Percentiles rank a stretch among this genome's conserved stretches.
These are phyloP conservation scores for Clonostachys chloroleuca DNA, from an alignment of 2,329 filamentous ascomycete genomes.

Conservation along the genomic window DNA sequence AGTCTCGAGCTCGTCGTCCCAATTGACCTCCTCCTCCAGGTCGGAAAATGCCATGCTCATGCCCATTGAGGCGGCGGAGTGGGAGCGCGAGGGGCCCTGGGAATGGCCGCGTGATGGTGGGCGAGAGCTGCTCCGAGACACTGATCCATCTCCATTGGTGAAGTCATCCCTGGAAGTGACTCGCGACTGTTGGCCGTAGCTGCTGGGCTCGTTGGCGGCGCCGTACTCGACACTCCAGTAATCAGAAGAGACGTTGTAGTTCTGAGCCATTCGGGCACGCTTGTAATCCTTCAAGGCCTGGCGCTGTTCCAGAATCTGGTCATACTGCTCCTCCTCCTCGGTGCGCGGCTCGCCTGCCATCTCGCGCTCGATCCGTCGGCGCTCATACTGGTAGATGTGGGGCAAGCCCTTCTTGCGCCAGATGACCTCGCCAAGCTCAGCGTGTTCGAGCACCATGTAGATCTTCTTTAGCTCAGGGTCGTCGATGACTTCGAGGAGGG, in stretches of 20 bases:
- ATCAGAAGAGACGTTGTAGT: constrained; percentile 50
- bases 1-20: constrained; percentile 51
- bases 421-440: constrained; percentile 87
- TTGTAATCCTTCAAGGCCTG: constrained; percentile 53
- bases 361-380: constrained; percentile 72
- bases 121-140: constrained; percentile 31
- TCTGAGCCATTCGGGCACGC: constrained; percentile 46
- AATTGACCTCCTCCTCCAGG: constrained; percentile 23
- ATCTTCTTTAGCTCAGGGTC: constrained; percentile 96
- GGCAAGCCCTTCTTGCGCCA: constrained; percentile 88
- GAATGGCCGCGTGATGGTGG: constrained; percentile 31
- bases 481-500: constrained; percentile 93
- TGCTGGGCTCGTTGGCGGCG: constrained; percentile 48
- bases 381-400: constrained; percentile 80
- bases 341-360: constrained; percentile 54
- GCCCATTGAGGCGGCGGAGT: constrained; percentile 34
- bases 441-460: constrained; percentile 94
- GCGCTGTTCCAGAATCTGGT: constrained; percentile 54
- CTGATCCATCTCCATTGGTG: constrained; percentile 22
- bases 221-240: constrained; percentile 86
- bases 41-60: constrained; percentile 14
- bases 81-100: constrained; percentile 37
- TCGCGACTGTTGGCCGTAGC: constrained; percentile 30
- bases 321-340: constrained; percentile 56
- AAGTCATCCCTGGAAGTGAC: constrained; percentile 35